Percentiles rank a stretch among this genome's conserved stretches.
Conservation (phyloP, 768 basidiomycete species). For the Russula ochroleuca region DNA sequence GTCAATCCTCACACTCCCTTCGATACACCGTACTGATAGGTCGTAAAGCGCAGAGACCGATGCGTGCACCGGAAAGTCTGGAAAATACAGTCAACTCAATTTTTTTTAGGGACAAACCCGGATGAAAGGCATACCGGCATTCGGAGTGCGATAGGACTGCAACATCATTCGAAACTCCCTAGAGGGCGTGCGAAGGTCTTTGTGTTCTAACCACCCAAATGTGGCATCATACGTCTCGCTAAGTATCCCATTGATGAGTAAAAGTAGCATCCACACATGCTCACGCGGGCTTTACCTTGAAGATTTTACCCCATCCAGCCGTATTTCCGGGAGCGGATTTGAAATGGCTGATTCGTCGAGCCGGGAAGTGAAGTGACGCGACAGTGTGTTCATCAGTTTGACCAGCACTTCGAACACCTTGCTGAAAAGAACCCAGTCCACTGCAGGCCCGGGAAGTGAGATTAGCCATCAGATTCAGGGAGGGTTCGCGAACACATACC, state of each 20-base stretch:
- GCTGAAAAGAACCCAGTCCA: conserved; percentile 54
- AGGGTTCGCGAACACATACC: conserved; percentile 39
- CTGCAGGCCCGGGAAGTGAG: conserved; percentile 33
- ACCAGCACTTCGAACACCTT: conserved; percentile 42
- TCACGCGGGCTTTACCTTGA: conserved; percentile 18
- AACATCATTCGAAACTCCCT: conserved; percentile 16
- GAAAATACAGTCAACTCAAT: not conserved
- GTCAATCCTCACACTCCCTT: conserved; percentile 20
- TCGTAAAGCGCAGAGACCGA: conserved; percentile 23
- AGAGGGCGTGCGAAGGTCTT: conserved; percentile 17
- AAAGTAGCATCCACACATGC: not conserved
- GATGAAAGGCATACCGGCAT: conserved; percentile 13
- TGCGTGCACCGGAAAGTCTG: conserved; percentile 23
- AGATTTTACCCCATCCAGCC: conserved; percentile 12
- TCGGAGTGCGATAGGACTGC: conserved; percentile 15
- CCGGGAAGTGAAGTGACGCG: conserved; percentile 33
- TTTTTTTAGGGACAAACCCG: not conserved
- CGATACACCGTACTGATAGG: conserved; percentile 19
- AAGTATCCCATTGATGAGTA: not conserved
- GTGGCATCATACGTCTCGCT: conserved; percentile 19
- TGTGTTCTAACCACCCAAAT: conserved; percentile 24
- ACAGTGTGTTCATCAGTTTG: conserved; percentile 40
- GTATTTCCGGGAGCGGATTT: conserved; percentile 21
- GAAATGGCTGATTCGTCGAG: conserved; percentile 30
- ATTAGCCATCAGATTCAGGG: not conserved